Percentiles rank a stretch among this genome's conserved stretches.
These are phyloP conservation scores for Talaromyces pinophilus DNA, from an alignment of 2,329 filamentous ascomycete genomes.

Conservation along the genomic window DNA sequence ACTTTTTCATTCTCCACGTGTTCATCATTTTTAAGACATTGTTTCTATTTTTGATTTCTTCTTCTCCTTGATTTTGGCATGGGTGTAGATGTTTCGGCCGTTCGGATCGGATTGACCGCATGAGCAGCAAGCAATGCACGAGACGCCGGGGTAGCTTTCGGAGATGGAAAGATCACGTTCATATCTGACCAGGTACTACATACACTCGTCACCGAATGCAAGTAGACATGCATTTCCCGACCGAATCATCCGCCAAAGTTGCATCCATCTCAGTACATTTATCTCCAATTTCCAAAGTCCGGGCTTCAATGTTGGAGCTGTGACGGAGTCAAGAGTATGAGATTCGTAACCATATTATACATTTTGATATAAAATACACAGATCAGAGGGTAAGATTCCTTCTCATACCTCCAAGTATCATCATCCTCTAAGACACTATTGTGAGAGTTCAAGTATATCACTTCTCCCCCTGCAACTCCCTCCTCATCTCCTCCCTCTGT, in stretches of 20 bases:
- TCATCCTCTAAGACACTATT: neutral
- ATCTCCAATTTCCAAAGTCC: neutral
- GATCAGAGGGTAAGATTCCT: neutral
- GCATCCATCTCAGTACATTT: neutral
- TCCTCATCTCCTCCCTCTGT: constrained; percentile 44
- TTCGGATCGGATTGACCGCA: neutral
- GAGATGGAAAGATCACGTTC: neutral
- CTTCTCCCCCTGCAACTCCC: constrained; percentile 41
- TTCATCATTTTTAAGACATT: neutral
- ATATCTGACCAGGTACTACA: neutral
- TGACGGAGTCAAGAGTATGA: constrained; percentile 8
- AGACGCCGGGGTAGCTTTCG: neutral
- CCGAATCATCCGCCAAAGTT: neutral
- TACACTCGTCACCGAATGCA: neutral
- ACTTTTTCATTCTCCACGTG: neutral
- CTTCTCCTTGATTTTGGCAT: neutral
- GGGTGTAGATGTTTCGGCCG: neutral
- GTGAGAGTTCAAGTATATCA: constrained; percentile 24
- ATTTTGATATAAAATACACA: constrained; percentile 4
- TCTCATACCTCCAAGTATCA: neutral
- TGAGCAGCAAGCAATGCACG: too few relatives aligned
- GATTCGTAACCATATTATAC: constrained; percentile 14
- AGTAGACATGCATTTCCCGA: neutral
- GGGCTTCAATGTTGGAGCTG: neutral
- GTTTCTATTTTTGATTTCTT: neutral